A percentile compares a stretch with the other conserved stretches of the same genome.
phyloP scores from a whole-genome alignment of 1,139 yeast genomes.

The Chernovozyma aurita region DNA sequence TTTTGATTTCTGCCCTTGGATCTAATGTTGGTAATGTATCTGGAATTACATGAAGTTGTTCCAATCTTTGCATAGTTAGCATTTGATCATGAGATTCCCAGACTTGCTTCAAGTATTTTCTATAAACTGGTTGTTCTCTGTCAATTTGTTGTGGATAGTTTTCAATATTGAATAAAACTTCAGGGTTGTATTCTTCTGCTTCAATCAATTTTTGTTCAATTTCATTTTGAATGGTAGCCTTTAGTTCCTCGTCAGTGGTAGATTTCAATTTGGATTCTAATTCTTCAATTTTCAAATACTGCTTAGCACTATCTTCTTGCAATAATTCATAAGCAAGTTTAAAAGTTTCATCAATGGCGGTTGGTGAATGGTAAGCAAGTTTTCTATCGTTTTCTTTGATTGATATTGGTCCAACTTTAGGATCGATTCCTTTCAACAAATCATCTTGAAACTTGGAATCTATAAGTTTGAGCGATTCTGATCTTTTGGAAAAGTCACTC shows the following conservation, averaged over 20 bases:
- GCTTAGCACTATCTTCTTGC: conserved; percentile 35
- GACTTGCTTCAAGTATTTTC: conserved; percentile 59
- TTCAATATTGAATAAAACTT: conserved; percentile 65
- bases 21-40: conserved; percentile 87
- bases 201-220: conserved; percentile 21
- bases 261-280: conserved; percentile 10
- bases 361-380: conserved; percentile 57
- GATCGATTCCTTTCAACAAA: conserved; percentile 30
- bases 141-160: conserved; percentile 49
- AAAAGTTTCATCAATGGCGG: conserved; percentile 68
- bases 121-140: conserved; percentile 71
- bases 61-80: conserved; percentile 84
- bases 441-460: conserved; percentile 26
- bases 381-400: conserved; percentile 15
- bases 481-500: conserved; percentile 42
- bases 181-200: conserved; percentile 76
- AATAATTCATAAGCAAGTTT: conserved; percentile 61
- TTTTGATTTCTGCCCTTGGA: conserved; percentile 73
- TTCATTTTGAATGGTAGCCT: conserved; percentile 8
- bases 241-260: conserved; percentile 5
- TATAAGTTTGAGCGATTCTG: conserved; percentile 33
- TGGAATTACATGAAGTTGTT: conserved; percentile 80
- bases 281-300: conserved; percentile 18
- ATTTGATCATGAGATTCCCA: conserved; percentile 72
- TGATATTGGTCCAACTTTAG: conserved; percentile 30